Evolutionary conservation across 1,139 yeast species (phyloP).

Genomic region (Torulaspora globosa): DNA sequence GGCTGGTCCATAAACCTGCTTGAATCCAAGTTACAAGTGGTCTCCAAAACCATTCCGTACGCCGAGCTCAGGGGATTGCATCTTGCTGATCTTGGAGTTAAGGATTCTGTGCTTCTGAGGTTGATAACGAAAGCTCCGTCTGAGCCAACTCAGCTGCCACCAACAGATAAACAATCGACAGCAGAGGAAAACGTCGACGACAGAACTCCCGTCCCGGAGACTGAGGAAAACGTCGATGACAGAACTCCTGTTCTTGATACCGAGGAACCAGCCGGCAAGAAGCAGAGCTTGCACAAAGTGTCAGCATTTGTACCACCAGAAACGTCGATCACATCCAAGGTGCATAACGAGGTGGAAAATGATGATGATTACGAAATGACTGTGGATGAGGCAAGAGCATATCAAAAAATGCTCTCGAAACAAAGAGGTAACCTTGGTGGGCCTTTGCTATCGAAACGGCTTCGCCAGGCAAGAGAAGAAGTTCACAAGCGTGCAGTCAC

Average conservation of each 20-base stretch:
- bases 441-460: conserved; percentile 35
- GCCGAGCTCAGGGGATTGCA: conserved; percentile 18
- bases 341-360: conserved; percentile 20
- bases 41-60: conserved; percentile 19
- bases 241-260: conserved; percentile 4
- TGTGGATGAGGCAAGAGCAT: conserved; percentile 50
- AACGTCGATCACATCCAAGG: conserved; percentile 9
- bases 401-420: conserved; percentile 46
- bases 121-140: conserved; percentile 10
- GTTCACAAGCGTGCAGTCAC: conserved; percentile 19
- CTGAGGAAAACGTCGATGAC: not conserved
- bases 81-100: conserved; percentile 26
- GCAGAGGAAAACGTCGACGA: not conserved
- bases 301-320: conserved; percentile 19
- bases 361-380: conserved; percentile 45
- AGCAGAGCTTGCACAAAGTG: conserved; percentile 15
- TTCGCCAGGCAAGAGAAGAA: conserved; percentile 30
- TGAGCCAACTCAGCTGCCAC: not conserved
- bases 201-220: conserved; percentile 5
- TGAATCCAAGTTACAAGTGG: conserved; percentile 22
- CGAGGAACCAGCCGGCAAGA: not conserved
- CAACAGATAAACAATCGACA: not conserved
- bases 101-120: conserved; percentile 20
- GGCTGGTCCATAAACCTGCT: conserved; percentile 14
- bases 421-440: conserved; percentile 37